Base-by-base conservation (phyloP, 108 stramenopile species). In the Craspedostauros australis region DNA sequence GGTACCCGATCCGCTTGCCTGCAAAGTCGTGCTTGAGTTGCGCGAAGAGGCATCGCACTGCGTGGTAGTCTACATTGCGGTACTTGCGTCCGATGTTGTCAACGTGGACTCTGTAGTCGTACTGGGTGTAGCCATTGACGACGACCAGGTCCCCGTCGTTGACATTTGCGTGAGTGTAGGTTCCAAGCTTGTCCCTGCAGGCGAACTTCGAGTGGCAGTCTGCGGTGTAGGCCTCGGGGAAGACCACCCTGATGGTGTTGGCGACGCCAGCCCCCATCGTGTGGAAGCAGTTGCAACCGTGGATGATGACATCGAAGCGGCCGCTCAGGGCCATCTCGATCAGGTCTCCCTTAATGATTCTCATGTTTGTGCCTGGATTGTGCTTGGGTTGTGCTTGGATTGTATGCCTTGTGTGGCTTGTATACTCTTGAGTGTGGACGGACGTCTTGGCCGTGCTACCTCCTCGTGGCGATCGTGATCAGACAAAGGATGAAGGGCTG, bases 61-160 rank as follows among this genome's bases (percentile, higher is more conserved):
- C 60, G 2, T 62, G 24, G 40, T 62, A 62, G 16, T 62, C 50
- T n/a, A 12, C 26, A 21, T 62, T n/a, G 21, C 34, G 37, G 12
- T 2, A 9, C 9, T 24, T 27, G 16, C 47, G 5, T 9, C 14
- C 14, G 34, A 14, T 36, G 9, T 36, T 36, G 34, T n/a, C n/a
- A n/a, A n/a, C n/a, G n/a, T n/a, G n/a, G n/a, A n/a, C 9, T 33
- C 22, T 36, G 38, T 40, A 62, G 30, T 52, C 26, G 30, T 39
- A 62, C 22, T 62, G 60, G 16, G 60, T 62, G 25, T 62, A 62
- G 1, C 39, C 60, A 31, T 62, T 62, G 12, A 53, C 60, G 24
- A 62, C 28, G 27, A 18, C 23, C 23, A 62, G 6, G 25, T 49
- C 7, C 24, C 21, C 25, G 27, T 22, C 26, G 5, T 29, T 4